Evolutionary conservation across 139 green algal species (phyloP), one percentile per base, ranked within the genome.

Genomic region (Asterochloris sp.): DNA sequence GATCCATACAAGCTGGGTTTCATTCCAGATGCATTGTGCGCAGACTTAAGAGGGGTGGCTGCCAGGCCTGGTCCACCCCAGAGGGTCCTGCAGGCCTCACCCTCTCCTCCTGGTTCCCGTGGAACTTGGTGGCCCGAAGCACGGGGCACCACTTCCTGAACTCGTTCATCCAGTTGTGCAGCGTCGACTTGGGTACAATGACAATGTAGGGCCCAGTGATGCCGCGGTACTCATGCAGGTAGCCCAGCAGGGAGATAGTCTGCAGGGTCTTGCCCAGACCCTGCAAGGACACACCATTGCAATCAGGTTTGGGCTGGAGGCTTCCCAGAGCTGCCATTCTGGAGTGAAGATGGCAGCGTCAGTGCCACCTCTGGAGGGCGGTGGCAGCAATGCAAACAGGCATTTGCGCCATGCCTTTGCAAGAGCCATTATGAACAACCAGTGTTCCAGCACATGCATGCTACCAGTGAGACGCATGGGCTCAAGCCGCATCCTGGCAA

Each of bases 161-260:
- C 92, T 99, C 97, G 85, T 98, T 98, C 75, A 98, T 95, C 97
- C 97, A 99, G 92, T 99, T 99, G 88, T 95, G 91, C 83, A 99
- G 91, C 21, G 96, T 99, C 61, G 95, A 98, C 90, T 99, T 99
- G 79, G 97, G 97, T 82, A 97, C 95, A 80, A 99, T 96, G 63
- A 99, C 92, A 87, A 99, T 93, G 92, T 99, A 96, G 10, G 97
- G 97, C 16, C 97, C 97, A 13, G 86, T 93, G 87, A 99, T 99
- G 82, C 95, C 96, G 62, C 95, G 90, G 90, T 94, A 99, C 91
- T 99, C 97, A 68, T 93, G 86, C 83, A 99, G 89, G 89, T 99
- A 99, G 0, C 93, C 95, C 66, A 98, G 85, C 83, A 99, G 88
- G 4, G 94, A 98, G 87, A 99, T 99, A 23, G 95, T 98, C 91